These are phyloP conservation scores for Trichoderma hamatum DNA, from an alignment of 2,329 filamentous ascomycete species.

Conservation along the genomic window DNA sequence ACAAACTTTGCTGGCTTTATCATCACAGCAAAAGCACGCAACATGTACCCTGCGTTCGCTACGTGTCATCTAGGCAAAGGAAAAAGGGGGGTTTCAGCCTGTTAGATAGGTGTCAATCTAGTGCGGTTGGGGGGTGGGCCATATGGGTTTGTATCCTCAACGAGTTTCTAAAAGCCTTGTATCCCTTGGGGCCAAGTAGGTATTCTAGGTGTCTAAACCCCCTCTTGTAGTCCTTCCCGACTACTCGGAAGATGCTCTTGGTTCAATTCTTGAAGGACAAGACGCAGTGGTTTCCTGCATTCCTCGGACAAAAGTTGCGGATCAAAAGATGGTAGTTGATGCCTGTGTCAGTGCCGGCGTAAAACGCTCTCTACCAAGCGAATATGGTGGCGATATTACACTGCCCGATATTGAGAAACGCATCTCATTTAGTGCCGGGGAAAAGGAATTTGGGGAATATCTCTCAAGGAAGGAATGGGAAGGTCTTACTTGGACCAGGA, in stretches of 20 bases:
- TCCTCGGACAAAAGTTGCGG: neutral
- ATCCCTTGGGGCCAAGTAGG: no score
- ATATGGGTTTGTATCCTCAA: no score
- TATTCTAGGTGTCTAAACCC: no score
- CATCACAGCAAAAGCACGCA: no score
- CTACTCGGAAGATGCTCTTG: neutral
- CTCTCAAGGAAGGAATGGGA: neutral
- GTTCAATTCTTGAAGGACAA: neutral
- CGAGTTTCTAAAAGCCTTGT: no score
- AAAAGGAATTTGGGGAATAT: neutral
- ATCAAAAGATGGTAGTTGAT: neutral
- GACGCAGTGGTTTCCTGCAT: neutral
- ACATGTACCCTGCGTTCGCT: no score
- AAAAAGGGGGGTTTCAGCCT: no score
- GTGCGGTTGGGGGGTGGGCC: no score
- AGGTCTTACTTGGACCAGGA: neutral
- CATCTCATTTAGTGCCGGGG: neutral
- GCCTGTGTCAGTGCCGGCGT: neutral
- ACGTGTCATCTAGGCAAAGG: no score
- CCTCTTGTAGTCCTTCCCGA: no score
- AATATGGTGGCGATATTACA: neutral
- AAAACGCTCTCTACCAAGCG: neutral
- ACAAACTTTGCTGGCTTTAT: no score
- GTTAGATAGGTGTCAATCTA: no score
- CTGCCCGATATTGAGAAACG: neutral